Percentiles rank a stretch among this genome's conserved stretches.
These are phyloP conservation scores for Sutorius australiensis DNA, from an alignment of 768 basidiomycete species.

Conservation along the genomic window DNA sequence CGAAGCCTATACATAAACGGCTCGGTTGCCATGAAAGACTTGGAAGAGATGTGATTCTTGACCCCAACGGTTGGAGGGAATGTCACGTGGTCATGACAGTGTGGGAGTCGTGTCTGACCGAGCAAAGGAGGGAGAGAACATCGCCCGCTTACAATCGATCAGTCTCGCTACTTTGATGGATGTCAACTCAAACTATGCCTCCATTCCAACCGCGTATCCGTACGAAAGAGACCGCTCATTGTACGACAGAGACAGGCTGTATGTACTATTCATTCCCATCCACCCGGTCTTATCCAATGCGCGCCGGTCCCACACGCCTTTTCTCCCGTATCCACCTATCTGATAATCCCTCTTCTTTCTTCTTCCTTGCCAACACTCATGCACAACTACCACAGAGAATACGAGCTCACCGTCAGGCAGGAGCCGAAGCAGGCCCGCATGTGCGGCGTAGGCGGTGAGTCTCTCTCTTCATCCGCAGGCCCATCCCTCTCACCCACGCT, in stretches of 20 bases:
- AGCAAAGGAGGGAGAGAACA: not conserved
- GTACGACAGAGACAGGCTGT: slow-evolving; percentile 38
- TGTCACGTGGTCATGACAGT: slow-evolving; percentile 17
- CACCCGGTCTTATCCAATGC: not conserved
- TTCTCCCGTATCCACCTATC: slow-evolving; percentile 9
- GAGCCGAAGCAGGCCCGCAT: slow-evolving; percentile 90
- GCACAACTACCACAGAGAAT: slow-evolving; percentile 53
- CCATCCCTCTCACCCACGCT: not conserved
- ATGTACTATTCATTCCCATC: slow-evolving; percentile 13
- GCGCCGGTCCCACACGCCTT: slow-evolving; percentile 2
- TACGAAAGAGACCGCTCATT: slow-evolving; percentile 28
- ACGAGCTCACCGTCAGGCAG: slow-evolving; percentile 82
- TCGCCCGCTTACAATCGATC: slow-evolving; percentile 9
- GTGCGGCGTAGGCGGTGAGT: slow-evolving; percentile 85
- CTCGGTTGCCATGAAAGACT: too few species aligned
- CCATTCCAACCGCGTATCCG: slow-evolving; percentile 26
- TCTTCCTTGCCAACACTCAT: slow-evolving; percentile 6
- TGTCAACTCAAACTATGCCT: slow-evolving; percentile 21
- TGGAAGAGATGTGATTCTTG: too few species aligned
- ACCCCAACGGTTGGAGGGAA: not conserved
- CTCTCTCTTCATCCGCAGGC: slow-evolving; percentile 28
- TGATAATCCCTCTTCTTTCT: slow-evolving; percentile 6
- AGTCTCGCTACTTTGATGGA: slow-evolving; percentile 21
- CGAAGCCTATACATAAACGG: too few species aligned
- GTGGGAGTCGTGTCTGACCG: slow-evolving; percentile 4